Conservation (phyloP, 768 basidiomycete species). For the Russula griseocarnosa region DNA sequence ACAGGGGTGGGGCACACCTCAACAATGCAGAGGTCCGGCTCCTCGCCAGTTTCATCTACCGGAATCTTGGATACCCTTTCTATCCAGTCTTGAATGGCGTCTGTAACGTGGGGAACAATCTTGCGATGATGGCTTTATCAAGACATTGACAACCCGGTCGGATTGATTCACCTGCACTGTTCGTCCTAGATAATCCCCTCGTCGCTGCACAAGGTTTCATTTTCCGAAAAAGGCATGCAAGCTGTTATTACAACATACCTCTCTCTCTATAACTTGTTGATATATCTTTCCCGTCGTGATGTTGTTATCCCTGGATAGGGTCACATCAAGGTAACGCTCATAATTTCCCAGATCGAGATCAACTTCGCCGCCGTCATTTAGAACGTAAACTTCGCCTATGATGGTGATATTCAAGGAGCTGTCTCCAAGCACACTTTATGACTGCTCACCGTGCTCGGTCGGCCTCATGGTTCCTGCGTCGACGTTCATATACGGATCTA, state of each 20-base stretch:
- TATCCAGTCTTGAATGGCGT: conserved; percentile 98
- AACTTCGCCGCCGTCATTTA: conserved; percentile 98
- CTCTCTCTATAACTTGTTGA: conserved; percentile 91
- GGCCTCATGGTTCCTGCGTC: conserved; percentile 99
- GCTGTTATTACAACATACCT: conserved; percentile 54
- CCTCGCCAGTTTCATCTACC: conserved; percentile 88
- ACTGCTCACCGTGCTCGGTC: conserved; percentile 84
- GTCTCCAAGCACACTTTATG: conserved; percentile 6
- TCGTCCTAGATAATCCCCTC: conserved; percentile 90
- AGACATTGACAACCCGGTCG: conserved; percentile 1
- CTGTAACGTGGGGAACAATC: conserved; percentile 96
- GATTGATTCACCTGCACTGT: conserved; percentile 75
- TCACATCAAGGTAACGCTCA: conserved; percentile 95
- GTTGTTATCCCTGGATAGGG: conserved; percentile 91
- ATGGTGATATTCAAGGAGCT: conserved; percentile 3
- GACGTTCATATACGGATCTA: conserved; percentile 99
- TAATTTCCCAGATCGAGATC: conserved; percentile 98
- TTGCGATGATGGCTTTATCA: conserved; percentile 33
- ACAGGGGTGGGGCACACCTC: conserved; percentile 53
- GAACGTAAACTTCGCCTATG: conserved; percentile 91
- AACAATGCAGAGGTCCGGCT: conserved; percentile 95
- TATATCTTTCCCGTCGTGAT: conserved; percentile 99
- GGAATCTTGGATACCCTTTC: conserved; percentile 91
- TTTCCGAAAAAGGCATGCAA: conserved; percentile 9
- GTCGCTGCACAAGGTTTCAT: conserved; percentile 44